These are phyloP conservation scores for Solanum clarkiae DNA, from an alignment of 257 asterid genomes.

Conservation along the genomic window DNA sequence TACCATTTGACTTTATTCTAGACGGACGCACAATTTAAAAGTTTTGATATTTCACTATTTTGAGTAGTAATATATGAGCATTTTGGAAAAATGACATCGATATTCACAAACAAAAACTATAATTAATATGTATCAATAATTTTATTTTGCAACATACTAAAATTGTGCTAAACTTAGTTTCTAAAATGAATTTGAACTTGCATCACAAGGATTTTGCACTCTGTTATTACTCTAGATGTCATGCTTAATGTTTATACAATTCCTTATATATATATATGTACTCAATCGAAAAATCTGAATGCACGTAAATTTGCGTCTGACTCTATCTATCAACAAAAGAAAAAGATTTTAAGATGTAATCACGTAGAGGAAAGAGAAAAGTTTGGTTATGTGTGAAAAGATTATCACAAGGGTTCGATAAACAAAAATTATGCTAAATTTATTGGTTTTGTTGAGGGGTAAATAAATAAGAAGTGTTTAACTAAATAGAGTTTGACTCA, in stretches of 20 bases:
- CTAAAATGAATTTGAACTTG: no score
- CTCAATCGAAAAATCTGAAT: no score
- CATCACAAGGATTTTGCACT: neutral
- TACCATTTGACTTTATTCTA: no score
- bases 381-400: neutral
- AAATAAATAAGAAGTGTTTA: neutral
- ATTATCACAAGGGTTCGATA: neutral
- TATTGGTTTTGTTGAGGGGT: neutral
- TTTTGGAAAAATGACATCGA: no score
- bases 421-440: neutral
- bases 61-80: no score
- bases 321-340: neutral
- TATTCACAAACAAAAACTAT: no score
- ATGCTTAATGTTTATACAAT: neutral
- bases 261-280: no score
- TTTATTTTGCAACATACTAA: no score
- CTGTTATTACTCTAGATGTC: neutral
- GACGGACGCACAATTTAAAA: no score
- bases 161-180: no score
- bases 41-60: no score
- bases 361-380: neutral
- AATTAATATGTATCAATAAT: no score
- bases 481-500: neutral
- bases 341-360: neutral
- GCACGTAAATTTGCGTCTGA: neutral